Percentiles rank a stretch among this genome's conserved stretches.
These are phyloP conservation scores for Claviceps pusilla DNA, from an alignment of 2,329 filamentous ascomycete genomes.

Conservation along the genomic window DNA sequence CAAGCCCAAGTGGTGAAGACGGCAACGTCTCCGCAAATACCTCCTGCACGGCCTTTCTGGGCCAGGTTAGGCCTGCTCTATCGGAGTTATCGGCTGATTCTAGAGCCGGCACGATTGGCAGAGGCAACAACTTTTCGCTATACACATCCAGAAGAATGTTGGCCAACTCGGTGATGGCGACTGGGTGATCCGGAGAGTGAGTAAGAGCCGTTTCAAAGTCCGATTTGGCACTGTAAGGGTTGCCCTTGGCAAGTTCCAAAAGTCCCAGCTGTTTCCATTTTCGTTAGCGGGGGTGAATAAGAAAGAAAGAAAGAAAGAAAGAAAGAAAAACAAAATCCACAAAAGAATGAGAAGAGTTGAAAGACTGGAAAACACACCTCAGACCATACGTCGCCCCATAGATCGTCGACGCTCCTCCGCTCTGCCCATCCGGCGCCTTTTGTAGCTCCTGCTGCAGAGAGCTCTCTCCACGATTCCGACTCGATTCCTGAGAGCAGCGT, in stretches of 20 bases:
- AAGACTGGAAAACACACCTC: slow-evolving; percentile 44
- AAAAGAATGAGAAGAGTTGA: background rate
- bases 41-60: slow-evolving; percentile 2
- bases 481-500: slow-evolving; percentile 62
- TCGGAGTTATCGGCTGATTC: background rate
- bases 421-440: slow-evolving; percentile 60
- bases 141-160: slow-evolving; percentile 80
- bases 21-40: slow-evolving; percentile 18
- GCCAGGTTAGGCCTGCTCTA: background rate
- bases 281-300: background rate
- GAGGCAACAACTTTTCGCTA: slow-evolving; percentile 48
- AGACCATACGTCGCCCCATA: slow-evolving; percentile 70
- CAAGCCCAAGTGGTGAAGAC: slow-evolving; percentile 32
- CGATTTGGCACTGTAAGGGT: slow-evolving; percentile 53
- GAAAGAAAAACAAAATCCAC: background rate
- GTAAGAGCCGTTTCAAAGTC: slow-evolving; percentile 73
- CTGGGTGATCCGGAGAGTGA: slow-evolving; percentile 64
- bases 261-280: slow-evolving; percentile 41
- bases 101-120: slow-evolving; percentile 35
- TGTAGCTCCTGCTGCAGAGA: slow-evolving; percentile 46
- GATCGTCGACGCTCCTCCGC: slow-evolving; percentile 65
- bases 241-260: slow-evolving; percentile 45
- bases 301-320: background rate
- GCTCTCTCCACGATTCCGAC: slow-evolving; percentile 45
- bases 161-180: slow-evolving; percentile 67